Evolutionary conservation across 169 alveolate species (phyloP).

Genomic region (Pseudocohnilembus persalinus): DNA sequence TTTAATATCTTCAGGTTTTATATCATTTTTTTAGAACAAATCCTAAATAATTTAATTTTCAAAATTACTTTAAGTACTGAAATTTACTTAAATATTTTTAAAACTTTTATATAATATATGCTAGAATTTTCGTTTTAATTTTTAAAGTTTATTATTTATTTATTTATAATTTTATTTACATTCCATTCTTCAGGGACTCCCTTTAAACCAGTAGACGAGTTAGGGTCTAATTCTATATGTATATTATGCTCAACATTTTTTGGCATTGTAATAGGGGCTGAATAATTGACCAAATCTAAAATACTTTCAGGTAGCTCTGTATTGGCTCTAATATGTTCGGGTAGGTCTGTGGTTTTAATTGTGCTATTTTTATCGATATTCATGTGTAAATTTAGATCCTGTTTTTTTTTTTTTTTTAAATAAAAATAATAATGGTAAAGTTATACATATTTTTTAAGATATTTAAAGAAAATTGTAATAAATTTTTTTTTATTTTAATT

Average conservation of each 20-base stretch:
- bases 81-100: too few relatives aligned
- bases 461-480: too few relatives aligned
- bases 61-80: too few relatives aligned
- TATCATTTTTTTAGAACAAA: slow-evolving; percentile 1
- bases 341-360: slow-evolving; percentile 36
- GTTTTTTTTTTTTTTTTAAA: too few relatives aligned
- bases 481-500: too few relatives aligned
- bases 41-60: background rate
- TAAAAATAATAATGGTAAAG: too few relatives aligned
- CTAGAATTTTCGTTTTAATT: background rate
- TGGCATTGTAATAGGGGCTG: slow-evolving; percentile 14
- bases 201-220: slow-evolving; percentile 27
- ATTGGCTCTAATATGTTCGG: slow-evolving; percentile 22
- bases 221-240: slow-evolving; percentile 39
- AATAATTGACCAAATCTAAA: slow-evolving; percentile 17
- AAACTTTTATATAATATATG: background rate
- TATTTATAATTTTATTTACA: background rate
- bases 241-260: slow-evolving; percentile 24
- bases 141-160: background rate
- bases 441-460: too few relatives aligned
- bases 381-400: background rate
- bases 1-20: slow-evolving; percentile 22
- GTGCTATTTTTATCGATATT: slow-evolving; percentile 36
- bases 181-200: slow-evolving; percentile 46
- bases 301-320: slow-evolving; percentile 43